phyloP scores from a whole-genome alignment of 768 basidiomycete genomes.

The Pleurotus salmoneostramineus region DNA sequence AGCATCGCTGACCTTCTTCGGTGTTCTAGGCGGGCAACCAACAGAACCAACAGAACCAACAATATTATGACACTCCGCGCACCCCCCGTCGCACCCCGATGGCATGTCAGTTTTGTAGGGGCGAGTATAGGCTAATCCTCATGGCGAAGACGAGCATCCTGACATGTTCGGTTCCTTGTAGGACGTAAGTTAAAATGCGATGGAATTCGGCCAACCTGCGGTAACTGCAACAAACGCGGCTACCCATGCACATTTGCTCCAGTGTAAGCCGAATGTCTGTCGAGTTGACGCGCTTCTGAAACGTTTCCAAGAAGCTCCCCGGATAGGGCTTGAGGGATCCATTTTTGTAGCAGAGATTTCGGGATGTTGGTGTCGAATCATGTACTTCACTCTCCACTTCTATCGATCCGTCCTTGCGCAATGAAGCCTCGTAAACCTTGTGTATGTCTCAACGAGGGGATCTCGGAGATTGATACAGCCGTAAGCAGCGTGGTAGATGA shows the following conservation, averaged over 20 bases:
- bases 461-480: too few relatives aligned
- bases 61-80: constrained; percentile 11
- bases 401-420: too few relatives aligned
- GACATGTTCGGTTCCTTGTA: constrained; percentile 17
- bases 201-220: constrained; percentile 57
- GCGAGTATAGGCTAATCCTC: constrained; percentile 26
- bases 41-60: constrained; percentile 1
- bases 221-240: constrained; percentile 59
- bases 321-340: constrained; percentile 13
- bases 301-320: constrained; percentile 19
- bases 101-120: constrained; percentile 75
- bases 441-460: too few relatives aligned
- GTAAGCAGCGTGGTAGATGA: too few relatives aligned
- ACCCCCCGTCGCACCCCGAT: constrained; percentile 51
- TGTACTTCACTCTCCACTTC: not conserved
- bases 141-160: not conserved
- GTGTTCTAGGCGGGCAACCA: not conserved
- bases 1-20: not conserved
- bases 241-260: constrained; percentile 58
- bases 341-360: too few relatives aligned
- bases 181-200: constrained; percentile 75
- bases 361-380: not conserved
- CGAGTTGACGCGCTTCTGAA: constrained; percentile 9
- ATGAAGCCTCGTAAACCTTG: too few relatives aligned
- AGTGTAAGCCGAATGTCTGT: constrained; percentile 44